Evolutionary conservation across 352 stramenopile species (phyloP), one percentile per base, ranked within the genome.

Genomic region (Globisporangium irregulare): DNA sequence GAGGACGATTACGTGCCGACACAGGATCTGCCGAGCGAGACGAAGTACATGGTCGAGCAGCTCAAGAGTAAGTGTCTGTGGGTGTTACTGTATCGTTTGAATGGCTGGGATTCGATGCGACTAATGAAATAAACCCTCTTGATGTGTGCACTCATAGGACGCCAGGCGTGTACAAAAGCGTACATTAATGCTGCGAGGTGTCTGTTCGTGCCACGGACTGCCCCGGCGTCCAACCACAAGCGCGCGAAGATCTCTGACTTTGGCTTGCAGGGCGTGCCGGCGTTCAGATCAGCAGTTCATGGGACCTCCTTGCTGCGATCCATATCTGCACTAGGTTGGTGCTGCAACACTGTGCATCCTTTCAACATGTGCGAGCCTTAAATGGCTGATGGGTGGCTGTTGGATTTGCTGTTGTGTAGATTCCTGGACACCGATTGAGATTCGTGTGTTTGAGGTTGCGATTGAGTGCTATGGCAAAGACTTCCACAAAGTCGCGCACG

Each of bases 401-500:
- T 68, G 2, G 6, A 38, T 32, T n/a, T 41, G 55, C 87, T 20
- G 1, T 36, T 51, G 15, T 29, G 43, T 62, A 93, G 86, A 96
- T 61, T 76, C 67, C 10, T 96, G 88, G 88, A 93, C 86, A 24
- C 82, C 85, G 0, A 80, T 84, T 34, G 88, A 96, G 60, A 88
- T 96, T 27, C 76, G 80, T 66, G 70, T 93, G n/a, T 96, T 96
- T 71, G 86, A 94, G 69, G 78, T 90, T 25, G 84, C 84, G 14
- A 92, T 96, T 59, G 84, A 94, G 46, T 91, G 86, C 64, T 94
- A 91, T 51, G 88, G 88, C 59, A 96, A 96, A 53, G 80, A 94
- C 66, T 96, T 96, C 38, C 72, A 91, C 29, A 72, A 73, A 15
- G 81, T 96, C 70, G 72, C 88, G 22, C 76, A 87, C 25, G 74